Evolutionary conservation across 805 yeast species (phyloP).

Genomic region (Candida pseudofarinosa): DNA sequence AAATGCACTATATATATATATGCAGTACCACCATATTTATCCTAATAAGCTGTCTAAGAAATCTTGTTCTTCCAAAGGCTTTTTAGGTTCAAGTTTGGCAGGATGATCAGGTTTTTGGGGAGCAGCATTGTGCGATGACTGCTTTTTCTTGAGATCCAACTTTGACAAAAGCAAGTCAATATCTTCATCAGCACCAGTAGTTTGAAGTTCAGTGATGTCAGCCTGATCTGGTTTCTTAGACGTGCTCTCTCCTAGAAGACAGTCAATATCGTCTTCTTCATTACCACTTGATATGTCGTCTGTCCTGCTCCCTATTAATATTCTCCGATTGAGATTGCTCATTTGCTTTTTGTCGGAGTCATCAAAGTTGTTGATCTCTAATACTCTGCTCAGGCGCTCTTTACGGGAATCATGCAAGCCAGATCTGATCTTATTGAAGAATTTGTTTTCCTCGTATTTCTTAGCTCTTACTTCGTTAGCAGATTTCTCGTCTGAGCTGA

Average conservation of each 20-base stretch:
- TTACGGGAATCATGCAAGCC: slow-evolving; percentile 18
- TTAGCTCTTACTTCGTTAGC: slow-evolving; percentile 20
- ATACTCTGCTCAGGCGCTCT: slow-evolving; percentile 13
- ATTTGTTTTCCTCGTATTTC: slow-evolving; percentile 22
- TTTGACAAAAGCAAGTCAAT: slow-evolving; percentile 1
- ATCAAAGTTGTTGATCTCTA: slow-evolving; percentile 34
- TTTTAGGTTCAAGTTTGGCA: background rate
- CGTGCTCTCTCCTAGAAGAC: slow-evolving; percentile 2
- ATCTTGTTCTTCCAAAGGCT: slow-evolving; percentile 9
- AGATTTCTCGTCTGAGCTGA: slow-evolving; percentile 25
- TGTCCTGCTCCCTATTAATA: slow-evolving; percentile 7
- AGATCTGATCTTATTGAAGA: slow-evolving; percentile 25
- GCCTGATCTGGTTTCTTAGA: background rate
- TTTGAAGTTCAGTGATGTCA: background rate
- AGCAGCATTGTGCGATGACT: background rate
- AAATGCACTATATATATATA: slow-evolving; percentile 1
- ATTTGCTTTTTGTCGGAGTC: slow-evolving; percentile 19
- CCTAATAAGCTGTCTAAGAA: slow-evolving; percentile 12
- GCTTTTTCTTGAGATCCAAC: background rate
- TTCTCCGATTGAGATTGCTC: slow-evolving; percentile 19
- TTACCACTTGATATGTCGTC: background rate
- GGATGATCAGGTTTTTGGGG: background rate
- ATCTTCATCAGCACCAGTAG: background rate
- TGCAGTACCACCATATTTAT: slow-evolving; percentile 2
- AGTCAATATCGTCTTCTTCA: slow-evolving; percentile 5